Base-by-base conservation (phyloP, 495 filamentous ascomycete genomes). In the Eremomyces bilateralis region DNA sequence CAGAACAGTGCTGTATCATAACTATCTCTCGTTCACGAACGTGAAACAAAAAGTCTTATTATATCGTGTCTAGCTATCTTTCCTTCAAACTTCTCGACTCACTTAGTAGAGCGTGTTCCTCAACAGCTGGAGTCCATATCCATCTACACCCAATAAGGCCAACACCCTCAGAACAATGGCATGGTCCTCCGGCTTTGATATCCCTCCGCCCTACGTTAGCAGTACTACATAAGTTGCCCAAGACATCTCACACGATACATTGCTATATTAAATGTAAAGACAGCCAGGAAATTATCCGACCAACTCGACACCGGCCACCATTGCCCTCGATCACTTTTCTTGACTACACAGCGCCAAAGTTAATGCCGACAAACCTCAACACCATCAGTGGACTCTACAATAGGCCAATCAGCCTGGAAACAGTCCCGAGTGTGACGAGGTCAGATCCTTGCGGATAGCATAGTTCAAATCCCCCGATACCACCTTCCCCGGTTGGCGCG, bases 201-300 rank as follows among this genome's bases (percentile, higher is more conserved):
- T n/a, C n/a, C n/a, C n/a, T n/a, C n/a, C n/a, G n/a, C n/a, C n/a
- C n/a, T n/a, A n/a, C n/a, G n/a, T n/a, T n/a, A n/a, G n/a, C n/a
- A n/a, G n/a, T n/a, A n/a, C n/a, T n/a, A n/a, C n/a, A n/a, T n/a
- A n/a, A n/a, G n/a, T n/a, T n/a, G n/a, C n/a, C n/a, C n/a, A n/a
- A n/a, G n/a, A n/a, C n/a, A n/a, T 33, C 15, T 10, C 15, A 33
- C 10, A 33, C 30, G 30, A 8, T 8, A 16, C 15, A 33, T 10
- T 33, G n/a, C 5, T 35, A 21, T 35, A 20, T 19, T 20, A 22
- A 35, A 15, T 16, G 20, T 35, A 21, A 21, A 35, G 6, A 35
- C 33, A 35, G 20, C n/a, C n/a, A n/a, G n/a, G n/a, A n/a, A n/a
- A n/a, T n/a, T 35, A 19, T 35, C 33, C 20, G 8, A 35, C 33